Percentiles rank a stretch among this genome's conserved stretches.
phyloP scores from a whole-genome alignment of 345 rosid species.

The Nasturtium officinale region DNA sequence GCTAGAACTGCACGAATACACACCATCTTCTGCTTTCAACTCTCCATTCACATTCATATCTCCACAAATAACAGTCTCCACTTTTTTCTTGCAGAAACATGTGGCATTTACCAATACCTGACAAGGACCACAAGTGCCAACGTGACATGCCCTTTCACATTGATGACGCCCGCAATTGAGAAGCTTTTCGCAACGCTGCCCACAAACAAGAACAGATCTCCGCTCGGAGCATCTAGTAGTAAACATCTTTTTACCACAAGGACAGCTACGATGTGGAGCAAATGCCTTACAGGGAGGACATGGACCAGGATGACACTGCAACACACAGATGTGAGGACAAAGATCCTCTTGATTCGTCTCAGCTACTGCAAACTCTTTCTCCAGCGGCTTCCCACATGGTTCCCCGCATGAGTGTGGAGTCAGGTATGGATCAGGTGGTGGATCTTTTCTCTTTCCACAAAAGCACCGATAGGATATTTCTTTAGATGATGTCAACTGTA shows the following conservation, averaged over 20 bases:
- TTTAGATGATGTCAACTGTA: slow-evolving; percentile 69
- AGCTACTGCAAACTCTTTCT: slow-evolving; percentile 49
- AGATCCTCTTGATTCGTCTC: slow-evolving; percentile 56
- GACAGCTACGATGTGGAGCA: slow-evolving; percentile 80
- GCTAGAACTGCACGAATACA: slow-evolving; percentile 64
- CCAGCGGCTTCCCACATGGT: slow-evolving; percentile 92
- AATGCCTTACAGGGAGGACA: slow-evolving; percentile 98
- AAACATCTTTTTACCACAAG: slow-evolving; percentile 81
- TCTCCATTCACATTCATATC: slow-evolving; percentile 85
- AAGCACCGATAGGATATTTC: slow-evolving; percentile 84
- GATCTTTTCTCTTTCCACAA: slow-evolving; percentile 84
- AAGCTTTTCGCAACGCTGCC: slow-evolving; percentile 72
- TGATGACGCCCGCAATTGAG: slow-evolving; percentile 77
- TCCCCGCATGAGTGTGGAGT: slow-evolving; percentile 99
- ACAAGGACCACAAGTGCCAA: slow-evolving; percentile 87
- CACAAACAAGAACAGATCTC: slow-evolving; percentile 71
- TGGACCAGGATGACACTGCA: slow-evolving; percentile 99
- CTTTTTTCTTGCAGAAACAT: slow-evolving; percentile 81
- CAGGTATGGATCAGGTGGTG: slow-evolving; percentile 86
- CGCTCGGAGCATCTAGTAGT: slow-evolving; percentile 91
- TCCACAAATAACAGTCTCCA: slow-evolving; percentile 75
- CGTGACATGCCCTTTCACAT: slow-evolving; percentile 72
- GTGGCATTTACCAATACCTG: slow-evolving; percentile 64
- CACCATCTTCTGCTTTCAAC: slow-evolving; percentile 70
- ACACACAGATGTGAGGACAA: slow-evolving; percentile 89